Conservation (phyloP, 768 basidiomycete genomes). For the Phanerochaete carnosa region DNA sequence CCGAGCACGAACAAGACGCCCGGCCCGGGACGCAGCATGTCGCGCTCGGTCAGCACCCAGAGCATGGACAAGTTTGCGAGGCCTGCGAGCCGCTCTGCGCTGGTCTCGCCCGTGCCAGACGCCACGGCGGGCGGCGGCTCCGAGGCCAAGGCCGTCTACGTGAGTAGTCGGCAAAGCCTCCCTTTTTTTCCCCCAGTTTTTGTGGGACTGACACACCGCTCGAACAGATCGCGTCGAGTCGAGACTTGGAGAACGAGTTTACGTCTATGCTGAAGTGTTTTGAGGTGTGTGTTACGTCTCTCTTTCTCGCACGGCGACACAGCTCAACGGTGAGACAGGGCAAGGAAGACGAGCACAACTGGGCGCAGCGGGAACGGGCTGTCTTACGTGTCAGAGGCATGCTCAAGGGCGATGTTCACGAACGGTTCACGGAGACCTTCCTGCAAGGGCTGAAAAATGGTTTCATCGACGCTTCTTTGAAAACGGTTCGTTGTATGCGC, state of each 20-base stretch:
- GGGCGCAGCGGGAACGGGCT: slow-evolving; percentile 77
- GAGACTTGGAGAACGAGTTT: slow-evolving; percentile 87
- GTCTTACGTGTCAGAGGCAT: slow-evolving; percentile 82
- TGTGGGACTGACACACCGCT: background rate
- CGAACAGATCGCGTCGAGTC: slow-evolving; percentile 74
- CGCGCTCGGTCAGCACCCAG: slow-evolving; percentile 48
- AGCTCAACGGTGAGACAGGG: slow-evolving; percentile 47
- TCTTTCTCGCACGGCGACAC: background rate
- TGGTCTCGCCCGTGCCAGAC: slow-evolving; percentile 39
- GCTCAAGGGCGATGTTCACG: slow-evolving; percentile 81
- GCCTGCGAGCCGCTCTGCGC: slow-evolving; percentile 57
- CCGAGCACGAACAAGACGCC: slow-evolving; percentile 62
- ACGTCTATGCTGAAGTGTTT: slow-evolving; percentile 74
- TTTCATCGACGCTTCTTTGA: slow-evolving; percentile 79
- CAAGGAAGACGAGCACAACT: slow-evolving; percentile 97
- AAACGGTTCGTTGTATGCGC: slow-evolving; percentile 52
- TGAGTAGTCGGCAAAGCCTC: slow-evolving; percentile 35
- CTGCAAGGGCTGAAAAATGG: slow-evolving; percentile 69
- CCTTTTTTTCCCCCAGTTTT: background rate
- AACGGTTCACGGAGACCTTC: slow-evolving; percentile 72
- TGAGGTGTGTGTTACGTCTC: slow-evolving; percentile 48
- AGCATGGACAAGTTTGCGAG: slow-evolving; percentile 48
- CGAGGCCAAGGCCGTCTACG: slow-evolving; percentile 69
- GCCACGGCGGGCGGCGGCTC: slow-evolving; percentile 32
- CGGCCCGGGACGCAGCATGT: slow-evolving; percentile 20